Percentiles rank a stretch among this genome's conserved stretches.
These are phyloP conservation scores for Hyphodiscus sp. DNA, from an alignment of 2,329 filamentous ascomycete genomes.

Conservation along the genomic window DNA sequence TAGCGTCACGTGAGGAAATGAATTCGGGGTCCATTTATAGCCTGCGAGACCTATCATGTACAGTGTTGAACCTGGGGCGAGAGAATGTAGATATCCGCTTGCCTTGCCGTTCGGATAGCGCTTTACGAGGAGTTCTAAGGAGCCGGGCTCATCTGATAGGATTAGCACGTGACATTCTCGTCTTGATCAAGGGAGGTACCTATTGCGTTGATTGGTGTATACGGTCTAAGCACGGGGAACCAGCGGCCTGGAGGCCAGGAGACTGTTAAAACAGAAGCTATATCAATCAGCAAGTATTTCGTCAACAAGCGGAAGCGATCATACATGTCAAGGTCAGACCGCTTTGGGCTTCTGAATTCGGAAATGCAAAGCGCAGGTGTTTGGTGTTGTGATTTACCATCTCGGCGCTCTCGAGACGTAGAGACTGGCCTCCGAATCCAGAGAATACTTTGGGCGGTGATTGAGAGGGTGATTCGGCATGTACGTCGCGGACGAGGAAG, in stretches of 20 bases:
- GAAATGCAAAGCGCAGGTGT: constrained; percentile 48
- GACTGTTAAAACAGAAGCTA: not conserved
- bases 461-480: constrained; percentile 3
- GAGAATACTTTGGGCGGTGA: constrained; percentile 5
- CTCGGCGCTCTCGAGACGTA: constrained; percentile 42
- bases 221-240: not conserved
- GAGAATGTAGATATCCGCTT: constrained; percentile 58
- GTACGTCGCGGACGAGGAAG: constrained; percentile 2
- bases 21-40: constrained; percentile 44
- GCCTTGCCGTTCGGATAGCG: constrained; percentile 60
- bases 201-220: not conserved
- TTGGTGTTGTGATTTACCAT: constrained; percentile 54
- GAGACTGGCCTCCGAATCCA: constrained; percentile 5
- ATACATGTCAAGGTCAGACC: constrained; percentile 45
- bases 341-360: constrained; percentile 38
- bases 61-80: constrained; percentile 53
- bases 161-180: not conserved
- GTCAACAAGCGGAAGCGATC: not conserved
- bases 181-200: not conserved
- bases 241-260: not conserved
- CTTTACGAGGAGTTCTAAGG: constrained; percentile 61
- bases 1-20: constrained; percentile 48
- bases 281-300: not conserved
- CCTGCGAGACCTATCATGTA: constrained; percentile 50
- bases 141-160: constrained; percentile 45